Conservation (phyloP, 768 basidiomycete species). For the Mycena galericulata region DNA sequence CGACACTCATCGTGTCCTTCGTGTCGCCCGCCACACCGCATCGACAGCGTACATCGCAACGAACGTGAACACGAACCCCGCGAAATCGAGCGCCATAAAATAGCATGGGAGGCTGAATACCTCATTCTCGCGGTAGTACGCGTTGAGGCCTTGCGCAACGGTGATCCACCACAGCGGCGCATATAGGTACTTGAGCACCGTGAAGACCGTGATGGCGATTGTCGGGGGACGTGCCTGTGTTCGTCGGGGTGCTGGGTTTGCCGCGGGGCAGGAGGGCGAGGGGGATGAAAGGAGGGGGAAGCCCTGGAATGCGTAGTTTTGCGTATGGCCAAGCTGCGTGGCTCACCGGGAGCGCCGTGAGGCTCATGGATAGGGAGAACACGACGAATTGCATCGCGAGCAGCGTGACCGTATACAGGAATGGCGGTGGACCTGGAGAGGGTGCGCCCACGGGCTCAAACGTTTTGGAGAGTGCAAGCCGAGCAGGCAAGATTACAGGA, state of each 20-base stretch:
- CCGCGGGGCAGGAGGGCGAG: constrained; percentile 15
- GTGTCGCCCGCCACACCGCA: neutral
- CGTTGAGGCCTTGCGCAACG: constrained; percentile 8
- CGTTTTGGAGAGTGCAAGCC: constrained; percentile 7
- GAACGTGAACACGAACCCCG: neutral
- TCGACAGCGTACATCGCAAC: constrained; percentile 22
- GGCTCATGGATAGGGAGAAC: neutral
- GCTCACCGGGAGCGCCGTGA: constrained; percentile 3
- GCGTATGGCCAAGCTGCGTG: neutral
- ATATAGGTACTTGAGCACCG: constrained; percentile 22
- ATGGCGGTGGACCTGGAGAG: neutral
- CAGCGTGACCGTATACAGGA: neutral
- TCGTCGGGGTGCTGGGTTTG: neutral
- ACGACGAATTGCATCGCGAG: constrained; percentile 18
- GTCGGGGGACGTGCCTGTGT: neutral
- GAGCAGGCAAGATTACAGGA: constrained; percentile 9
- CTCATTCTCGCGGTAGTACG: neutral
- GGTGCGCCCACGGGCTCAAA: neutral
- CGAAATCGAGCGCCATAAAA: constrained; percentile 27
- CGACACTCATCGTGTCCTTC: neutral
- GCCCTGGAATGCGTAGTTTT: constrained; percentile 23
- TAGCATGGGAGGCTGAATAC: constrained; percentile 1
- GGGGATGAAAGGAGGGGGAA: constrained; percentile 31
- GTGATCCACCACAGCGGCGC: constrained; percentile 20
- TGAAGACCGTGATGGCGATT: neutral